Evolutionary conservation across 345 rosid genomes (phyloP).

Genomic region (Hevea brasiliensis): DNA sequence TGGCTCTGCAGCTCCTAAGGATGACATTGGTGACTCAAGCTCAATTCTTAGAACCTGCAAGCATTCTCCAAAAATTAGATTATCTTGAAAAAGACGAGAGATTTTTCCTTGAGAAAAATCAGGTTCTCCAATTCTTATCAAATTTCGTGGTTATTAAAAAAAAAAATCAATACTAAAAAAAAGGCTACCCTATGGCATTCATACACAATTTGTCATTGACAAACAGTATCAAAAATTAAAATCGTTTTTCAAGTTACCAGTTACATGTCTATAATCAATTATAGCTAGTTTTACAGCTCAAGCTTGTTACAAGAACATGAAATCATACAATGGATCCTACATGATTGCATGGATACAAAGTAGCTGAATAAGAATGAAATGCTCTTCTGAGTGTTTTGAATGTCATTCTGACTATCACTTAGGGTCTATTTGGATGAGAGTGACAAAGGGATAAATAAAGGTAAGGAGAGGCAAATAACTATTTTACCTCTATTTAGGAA

Average conservation of each 20-base stretch:
- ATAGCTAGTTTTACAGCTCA: background rate
- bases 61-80: slow-evolving; percentile 12
- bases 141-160: background rate
- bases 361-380: background rate
- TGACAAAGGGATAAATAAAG: no score
- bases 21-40: slow-evolving; percentile 66
- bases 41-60: slow-evolving; percentile 76
- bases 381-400: background rate
- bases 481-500: no score
- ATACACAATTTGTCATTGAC: background rate
- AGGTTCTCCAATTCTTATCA: background rate
- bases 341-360: background rate
- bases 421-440: no score
- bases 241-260: background rate
- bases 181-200: background rate
- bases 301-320: background rate
- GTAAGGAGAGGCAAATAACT: no score
- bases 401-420: background rate
- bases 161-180: background rate
- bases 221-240: background rate
- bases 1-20: slow-evolving; percentile 84
- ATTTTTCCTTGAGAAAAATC: background rate
- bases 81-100: background rate
- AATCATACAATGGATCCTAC: background rate
- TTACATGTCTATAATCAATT: background rate